Conservation (phyloP, 2,329 filamentous ascomycete genomes). For the Exophiala sp. region DNA sequence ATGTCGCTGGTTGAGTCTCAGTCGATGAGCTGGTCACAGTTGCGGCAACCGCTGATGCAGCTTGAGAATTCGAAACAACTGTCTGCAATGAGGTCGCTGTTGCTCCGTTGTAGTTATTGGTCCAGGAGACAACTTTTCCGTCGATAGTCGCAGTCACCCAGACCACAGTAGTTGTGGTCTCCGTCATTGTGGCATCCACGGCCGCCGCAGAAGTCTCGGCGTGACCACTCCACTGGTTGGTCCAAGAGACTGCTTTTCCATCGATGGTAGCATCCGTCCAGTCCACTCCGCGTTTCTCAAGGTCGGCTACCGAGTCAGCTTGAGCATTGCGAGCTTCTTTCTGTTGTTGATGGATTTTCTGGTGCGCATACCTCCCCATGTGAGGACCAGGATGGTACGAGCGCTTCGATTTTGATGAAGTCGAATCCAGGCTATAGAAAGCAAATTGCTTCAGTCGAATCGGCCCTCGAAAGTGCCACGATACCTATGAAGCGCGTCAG, state of each 20-base stretch:
- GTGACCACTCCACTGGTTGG: too few species aligned
- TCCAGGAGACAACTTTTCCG: conserved; percentile 57
- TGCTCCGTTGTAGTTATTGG: conserved; percentile 49
- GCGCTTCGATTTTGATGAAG: conserved; percentile 35
- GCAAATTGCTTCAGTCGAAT: conserved; percentile 65
- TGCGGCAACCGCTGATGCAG: not conserved
- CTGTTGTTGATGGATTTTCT: conserved; percentile 50
- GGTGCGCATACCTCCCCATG: conserved; percentile 43
- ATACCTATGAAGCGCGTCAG: conserved; percentile 51
- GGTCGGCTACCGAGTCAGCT: not conserved
- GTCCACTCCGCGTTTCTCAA: conserved; percentile 45
- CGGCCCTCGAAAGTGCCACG: conserved; percentile 69
- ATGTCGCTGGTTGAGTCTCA: too few species aligned
- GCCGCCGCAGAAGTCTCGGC: too few species aligned
- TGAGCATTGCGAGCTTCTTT: conserved; percentile 32
- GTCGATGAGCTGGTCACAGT: too few species aligned
- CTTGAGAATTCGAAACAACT: conserved; percentile 1
- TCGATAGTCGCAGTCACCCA: conserved; percentile 58
- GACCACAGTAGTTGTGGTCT: conserved; percentile 30
- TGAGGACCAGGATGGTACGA: conserved; percentile 33
- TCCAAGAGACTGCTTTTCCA: too few species aligned
- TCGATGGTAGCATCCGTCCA: too few species aligned
- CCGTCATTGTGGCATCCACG: not conserved
- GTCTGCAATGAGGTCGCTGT: conserved; percentile 8
- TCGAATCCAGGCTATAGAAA: conserved; percentile 57